A percentile compares a stretch with the other conserved stretches of the same genome.
Evolutionary conservation across 164 flowering plant genomes (phyloP).

Genomic region (Chimonanthus praecox): DNA sequence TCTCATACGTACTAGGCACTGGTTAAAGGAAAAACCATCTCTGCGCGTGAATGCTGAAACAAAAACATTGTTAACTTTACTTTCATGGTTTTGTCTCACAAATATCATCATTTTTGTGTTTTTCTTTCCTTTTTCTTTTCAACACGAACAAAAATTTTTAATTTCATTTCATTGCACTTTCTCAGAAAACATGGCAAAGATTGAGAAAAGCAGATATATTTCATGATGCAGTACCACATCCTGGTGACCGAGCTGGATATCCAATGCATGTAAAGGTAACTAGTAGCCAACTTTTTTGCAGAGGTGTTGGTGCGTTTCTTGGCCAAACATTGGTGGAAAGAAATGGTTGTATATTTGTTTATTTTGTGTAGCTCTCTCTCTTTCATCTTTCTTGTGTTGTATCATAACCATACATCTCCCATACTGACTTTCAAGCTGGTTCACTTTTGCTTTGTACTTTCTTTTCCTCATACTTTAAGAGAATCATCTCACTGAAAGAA

Average conservation of each 20-base stretch:
- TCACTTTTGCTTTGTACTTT: no score
- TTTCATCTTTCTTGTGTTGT: no score
- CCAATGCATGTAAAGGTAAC: conserved; percentile 92
- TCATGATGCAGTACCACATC: conserved; percentile 77
- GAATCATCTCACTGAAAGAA: no score
- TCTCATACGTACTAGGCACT: background rate
- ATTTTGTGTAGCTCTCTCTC: no score
- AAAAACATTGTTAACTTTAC: no score
- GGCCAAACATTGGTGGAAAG: no score
- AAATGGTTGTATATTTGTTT: no score
- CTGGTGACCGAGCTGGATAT: conserved; percentile 49
- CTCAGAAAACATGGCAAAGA: conserved; percentile 86
- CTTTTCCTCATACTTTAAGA: no score
- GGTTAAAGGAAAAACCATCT: background rate
- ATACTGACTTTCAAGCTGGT: no score
- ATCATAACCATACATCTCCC: no score
- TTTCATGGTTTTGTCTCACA: background rate
- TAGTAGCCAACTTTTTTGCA: background rate
- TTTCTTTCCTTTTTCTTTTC: background rate
- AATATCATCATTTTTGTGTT: no score
- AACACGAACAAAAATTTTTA: background rate
- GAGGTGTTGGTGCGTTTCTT: background rate
- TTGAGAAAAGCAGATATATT: conserved; percentile 47
- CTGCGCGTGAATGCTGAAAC: no score
- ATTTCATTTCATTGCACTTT: background rate